Evolutionary conservation across 2,329 filamentous ascomycete species (phyloP).

Genomic region (Talaromyces rugulosus): DNA sequence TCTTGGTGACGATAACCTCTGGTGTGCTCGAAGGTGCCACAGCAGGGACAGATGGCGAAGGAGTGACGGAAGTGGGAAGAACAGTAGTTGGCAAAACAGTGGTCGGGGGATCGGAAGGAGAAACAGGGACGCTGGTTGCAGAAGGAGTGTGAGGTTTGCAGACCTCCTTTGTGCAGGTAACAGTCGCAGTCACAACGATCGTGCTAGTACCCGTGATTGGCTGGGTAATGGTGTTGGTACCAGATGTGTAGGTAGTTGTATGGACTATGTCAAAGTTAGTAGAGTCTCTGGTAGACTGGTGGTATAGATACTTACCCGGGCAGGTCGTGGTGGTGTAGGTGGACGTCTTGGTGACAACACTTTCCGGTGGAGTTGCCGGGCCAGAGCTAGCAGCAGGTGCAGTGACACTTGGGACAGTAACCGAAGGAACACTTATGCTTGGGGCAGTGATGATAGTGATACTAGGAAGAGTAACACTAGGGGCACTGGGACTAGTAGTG

Average conservation of each 20-base stretch:
- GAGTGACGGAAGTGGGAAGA: not conserved
- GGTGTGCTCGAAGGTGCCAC: not conserved
- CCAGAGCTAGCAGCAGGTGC: not conserved
- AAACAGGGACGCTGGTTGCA: not conserved
- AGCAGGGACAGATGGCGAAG: not conserved
- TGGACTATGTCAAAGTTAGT: not conserved
- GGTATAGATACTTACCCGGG: slow-evolving; percentile 7
- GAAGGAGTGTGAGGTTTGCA: slow-evolving; percentile 9
- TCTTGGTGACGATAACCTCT: not conserved
- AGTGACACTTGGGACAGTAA: not conserved
- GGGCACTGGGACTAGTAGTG: not conserved
- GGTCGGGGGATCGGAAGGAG: not conserved
- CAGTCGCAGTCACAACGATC: slow-evolving; percentile 10
- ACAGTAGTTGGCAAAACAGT: not conserved
- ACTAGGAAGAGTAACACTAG: not conserved
- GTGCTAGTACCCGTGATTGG: slow-evolving; percentile 7
- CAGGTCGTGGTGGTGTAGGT: slow-evolving; percentile 14
- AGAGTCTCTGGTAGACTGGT: not conserved
- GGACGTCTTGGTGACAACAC: slow-evolving; percentile 10
- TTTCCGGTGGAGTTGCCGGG: not conserved
- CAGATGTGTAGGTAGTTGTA: slow-evolving; percentile 9
- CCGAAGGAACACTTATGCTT: not conserved
- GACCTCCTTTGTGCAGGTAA: slow-evolving; percentile 14
- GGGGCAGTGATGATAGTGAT: not conserved
- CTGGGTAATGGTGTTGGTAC: slow-evolving; percentile 6